Percentiles rank a stretch among this genome's conserved stretches.
These are phyloP conservation scores for Annulohypoxylon nitens DNA, from an alignment of 495 filamentous ascomycete genomes.

Conservation along the genomic window DNA sequence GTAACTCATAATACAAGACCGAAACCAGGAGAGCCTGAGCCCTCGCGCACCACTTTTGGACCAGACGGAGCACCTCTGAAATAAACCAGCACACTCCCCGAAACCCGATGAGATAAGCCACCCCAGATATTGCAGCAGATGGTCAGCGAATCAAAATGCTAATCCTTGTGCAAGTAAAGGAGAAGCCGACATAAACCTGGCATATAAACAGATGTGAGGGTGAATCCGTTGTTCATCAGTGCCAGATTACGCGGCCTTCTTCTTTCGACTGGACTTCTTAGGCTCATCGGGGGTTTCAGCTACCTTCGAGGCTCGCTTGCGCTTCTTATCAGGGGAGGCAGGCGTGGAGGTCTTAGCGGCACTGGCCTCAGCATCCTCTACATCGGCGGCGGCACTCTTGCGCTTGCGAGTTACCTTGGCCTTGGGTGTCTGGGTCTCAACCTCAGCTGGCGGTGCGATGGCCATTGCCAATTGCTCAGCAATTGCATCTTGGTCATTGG, in stretches of 20 bases:
- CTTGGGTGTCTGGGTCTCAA: conserved; percentile 66
- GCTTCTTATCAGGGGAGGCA: conserved; percentile 73
- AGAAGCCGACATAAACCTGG: background rate
- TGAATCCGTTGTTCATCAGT: background rate
- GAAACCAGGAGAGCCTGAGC: conserved; percentile 10
- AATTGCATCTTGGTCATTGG: conserved; percentile 69
- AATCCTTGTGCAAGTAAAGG: background rate
- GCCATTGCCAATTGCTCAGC: conserved; percentile 68
- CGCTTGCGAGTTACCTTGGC: conserved; percentile 60
- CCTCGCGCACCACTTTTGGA: conserved; percentile 2
- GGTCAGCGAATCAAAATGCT: background rate
- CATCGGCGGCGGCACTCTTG: conserved; percentile 65
- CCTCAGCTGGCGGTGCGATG: conserved; percentile 49
- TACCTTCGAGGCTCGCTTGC: conserved; percentile 68
- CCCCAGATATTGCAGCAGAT: background rate
- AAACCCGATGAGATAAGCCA: no score
- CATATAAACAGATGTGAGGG: background rate
- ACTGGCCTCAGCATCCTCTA: conserved; percentile 55
- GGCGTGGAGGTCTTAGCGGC: conserved; percentile 66
- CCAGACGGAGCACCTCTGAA: background rate
- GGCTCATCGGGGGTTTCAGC: conserved; percentile 61
- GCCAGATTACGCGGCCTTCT: conserved; percentile 50
- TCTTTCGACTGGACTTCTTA: conserved; percentile 67
- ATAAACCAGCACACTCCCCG: background rate
- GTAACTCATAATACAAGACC: conserved; percentile 46